Evolutionary conservation across 2,329 filamentous ascomycete species (phyloP), one percentile per base, ranked within the genome.

Genomic region (Clonostachys chloroleuca): DNA sequence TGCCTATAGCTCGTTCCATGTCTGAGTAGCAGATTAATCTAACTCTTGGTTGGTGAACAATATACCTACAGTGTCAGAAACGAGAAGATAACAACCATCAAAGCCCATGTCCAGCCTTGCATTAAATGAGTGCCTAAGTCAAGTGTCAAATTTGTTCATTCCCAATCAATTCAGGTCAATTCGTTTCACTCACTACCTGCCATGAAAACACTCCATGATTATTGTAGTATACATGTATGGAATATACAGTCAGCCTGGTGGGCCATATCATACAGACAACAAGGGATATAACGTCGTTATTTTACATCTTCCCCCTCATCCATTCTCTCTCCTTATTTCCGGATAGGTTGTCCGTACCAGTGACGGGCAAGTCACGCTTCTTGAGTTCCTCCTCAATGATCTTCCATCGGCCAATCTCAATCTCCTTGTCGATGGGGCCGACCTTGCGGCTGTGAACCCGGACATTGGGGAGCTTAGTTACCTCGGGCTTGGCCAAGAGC

Each of bases 361-460:
- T 71, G 14, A 81, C 67, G 8, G 84, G 81, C 54, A 92, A 63
- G 14, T 77, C 78, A 47, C 84, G 73, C 61, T 78, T 75, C 58
- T 68, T 68, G 52, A 92, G 71, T 66, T 89, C 86, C 58, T 83
- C 72, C 63, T 87, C 78, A 58, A 92, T 89, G 44, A 91, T 65
- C 80, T 94, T 94, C 81, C 86, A 88, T 58, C 88, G 75, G 30
- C 90, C 90, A 40, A 88, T 63, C 43, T 80, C 75, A 56, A 78
- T 81, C 66, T 92, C 87, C 63, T 81, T 83, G 63, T 92, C 80
- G 34, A 87, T 81, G 10, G 82, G 78, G 8, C 83, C 91, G 50
- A 89, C 72, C 57, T 84, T 83, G 54, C 77, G 77, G 24, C 67
- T 63, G 55, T 80, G 78, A 18, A 96, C 69, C 55, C 76, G 77